Evolutionary conservation across 495 filamentous ascomycete species (phyloP), one percentile per base, ranked within the genome.

Genomic region (Chaetomium cochliodes): DNA sequence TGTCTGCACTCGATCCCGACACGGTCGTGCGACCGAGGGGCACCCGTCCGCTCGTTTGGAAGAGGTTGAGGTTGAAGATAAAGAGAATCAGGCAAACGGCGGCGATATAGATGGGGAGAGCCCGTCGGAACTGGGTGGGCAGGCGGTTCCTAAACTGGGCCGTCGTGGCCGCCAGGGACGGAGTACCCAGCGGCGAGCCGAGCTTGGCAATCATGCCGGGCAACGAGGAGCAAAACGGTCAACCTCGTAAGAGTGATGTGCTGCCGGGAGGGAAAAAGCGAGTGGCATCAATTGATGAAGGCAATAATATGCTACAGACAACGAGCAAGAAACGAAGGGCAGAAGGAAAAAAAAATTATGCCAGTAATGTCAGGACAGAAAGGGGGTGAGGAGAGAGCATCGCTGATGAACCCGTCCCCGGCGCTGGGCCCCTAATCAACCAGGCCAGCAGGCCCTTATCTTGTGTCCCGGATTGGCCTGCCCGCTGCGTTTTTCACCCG

Each of bases 11-110:
- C n/a, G 46, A 44, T 26, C 18, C 37, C 12, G 60, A 28, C 15
- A 39, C 33, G 28, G 55, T 16, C 28, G 47, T 47, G 25, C 52
- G 54, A 37, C 28, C n/a, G 60, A 54, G 44, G 33, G 63, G 58
- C 50, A 59, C 46, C 37, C 60, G 63, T 46, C 70, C 63, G 66
- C 70, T 70, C 62, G 66, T 53, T 42, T 62, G 69, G 64, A 77
- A 77, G 55, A 79, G 69, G 50, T 75, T 73, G 62, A 80, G 65
- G 57, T 82, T 81, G 39, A 81, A 70, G 64, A 80, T 41, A 54
- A 82, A 65, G 37, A 84, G 65, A 22, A 80, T 53, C 0, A 80
- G 63, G 65, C 77, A 63, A 49, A 78, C 62, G 63, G 63, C 71
- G 46, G 58, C 72, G 41, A 74, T 54, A 55, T 79, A 79, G 57